Base-by-base conservation (phyloP, 371 early-diverging fungal species). In the Fennellomyces sp. region DNA sequence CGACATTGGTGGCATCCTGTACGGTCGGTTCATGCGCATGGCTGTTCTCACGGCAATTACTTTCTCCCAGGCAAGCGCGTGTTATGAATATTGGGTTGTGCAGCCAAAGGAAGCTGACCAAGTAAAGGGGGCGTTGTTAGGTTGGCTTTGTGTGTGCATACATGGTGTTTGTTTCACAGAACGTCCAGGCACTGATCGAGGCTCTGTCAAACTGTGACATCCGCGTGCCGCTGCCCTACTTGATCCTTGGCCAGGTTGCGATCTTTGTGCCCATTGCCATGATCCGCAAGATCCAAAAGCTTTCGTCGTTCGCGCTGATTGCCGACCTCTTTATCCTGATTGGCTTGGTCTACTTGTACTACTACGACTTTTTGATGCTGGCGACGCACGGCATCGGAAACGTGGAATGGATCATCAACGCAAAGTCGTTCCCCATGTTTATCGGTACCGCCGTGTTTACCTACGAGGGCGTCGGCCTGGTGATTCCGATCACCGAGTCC, bases 381-480 rank as follows among this genome's bases (percentile, higher is more conserved):
- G 60, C 84, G 2, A 81, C 80, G 2, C 51, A 68, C 11, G 92
- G 93, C 17, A 38, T 87, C 28, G 86, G 82, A 10, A 75, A 89
- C 31, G 79, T 92, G 1, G 74, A 78, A 26, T 80, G 80, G 80
- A 65, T 81, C 49, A 82, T 93, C 67, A 93, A 93, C 67, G 52
- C 73, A 27, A 76, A 80, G 29, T 83, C 86, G 6, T 92, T 92
- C 69, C 82, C 91, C 2, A 69, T 95, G 62, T 92, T 92, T 66
- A 86, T 95, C 56, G 95, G 95, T 38, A 94, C 94, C 13, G 91
- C 94, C 52, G 88, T 94, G 30, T 95, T 91, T 70, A 91, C 94
- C 0, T 95, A 90, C 61, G 95, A 95, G 75, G 95, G 95, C 29
- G 91, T 94, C 68, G 92, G 95, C 48, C 66, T 94, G 33, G 75